A percentile compares a stretch with the other conserved stretches of the same genome.
phyloP scores from a whole-genome alignment of 2,329 filamentous ascomycete species.

The Xylariales sp. region DNA sequence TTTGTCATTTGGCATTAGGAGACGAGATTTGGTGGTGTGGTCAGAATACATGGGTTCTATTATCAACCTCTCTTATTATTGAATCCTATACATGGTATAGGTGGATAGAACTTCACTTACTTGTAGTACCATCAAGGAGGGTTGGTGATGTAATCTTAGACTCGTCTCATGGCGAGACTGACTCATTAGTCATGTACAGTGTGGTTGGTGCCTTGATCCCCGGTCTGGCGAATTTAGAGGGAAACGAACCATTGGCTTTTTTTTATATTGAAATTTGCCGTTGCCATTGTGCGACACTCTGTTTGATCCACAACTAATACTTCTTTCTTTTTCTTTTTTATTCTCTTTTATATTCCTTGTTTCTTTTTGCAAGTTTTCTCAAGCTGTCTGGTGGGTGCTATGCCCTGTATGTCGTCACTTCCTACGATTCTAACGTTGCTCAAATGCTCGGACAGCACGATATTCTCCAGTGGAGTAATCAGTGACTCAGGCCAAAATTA shows the following conservation, averaged over 20 bases:
- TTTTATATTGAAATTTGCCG: constrained; percentile 66
- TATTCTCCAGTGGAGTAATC: too few relatives aligned
- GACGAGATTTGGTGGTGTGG: constrained; percentile 5
- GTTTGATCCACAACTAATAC: constrained; percentile 59
- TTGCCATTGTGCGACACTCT: constrained; percentile 62
- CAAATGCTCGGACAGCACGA: too few relatives aligned
- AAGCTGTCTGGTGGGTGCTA: too few relatives aligned
- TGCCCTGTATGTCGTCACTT: too few relatives aligned
- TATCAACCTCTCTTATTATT: neutral
- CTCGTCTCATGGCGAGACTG: constrained; percentile 8
- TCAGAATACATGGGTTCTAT: constrained; percentile 17
- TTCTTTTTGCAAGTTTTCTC: too few relatives aligned
- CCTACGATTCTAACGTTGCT: too few relatives aligned
- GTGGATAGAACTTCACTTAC: neutral
- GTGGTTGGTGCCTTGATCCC: neutral
- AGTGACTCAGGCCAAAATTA: constrained; percentile 28
- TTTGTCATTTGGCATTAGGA: constrained; percentile 25
- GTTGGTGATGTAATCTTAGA: constrained; percentile 15
- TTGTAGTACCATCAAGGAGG: neutral
- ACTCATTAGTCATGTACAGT: constrained; percentile 6
- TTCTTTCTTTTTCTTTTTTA: constrained; percentile 2
- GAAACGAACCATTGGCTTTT: constrained; percentile 58
- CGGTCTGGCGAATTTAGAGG: neutral
- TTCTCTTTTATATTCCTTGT: neutral
- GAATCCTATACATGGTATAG: constrained; percentile 1